These are phyloP conservation scores for Singerocomus inundabilis DNA, from an alignment of 1,284 basidiomycete genomes.

Conservation along the genomic window DNA sequence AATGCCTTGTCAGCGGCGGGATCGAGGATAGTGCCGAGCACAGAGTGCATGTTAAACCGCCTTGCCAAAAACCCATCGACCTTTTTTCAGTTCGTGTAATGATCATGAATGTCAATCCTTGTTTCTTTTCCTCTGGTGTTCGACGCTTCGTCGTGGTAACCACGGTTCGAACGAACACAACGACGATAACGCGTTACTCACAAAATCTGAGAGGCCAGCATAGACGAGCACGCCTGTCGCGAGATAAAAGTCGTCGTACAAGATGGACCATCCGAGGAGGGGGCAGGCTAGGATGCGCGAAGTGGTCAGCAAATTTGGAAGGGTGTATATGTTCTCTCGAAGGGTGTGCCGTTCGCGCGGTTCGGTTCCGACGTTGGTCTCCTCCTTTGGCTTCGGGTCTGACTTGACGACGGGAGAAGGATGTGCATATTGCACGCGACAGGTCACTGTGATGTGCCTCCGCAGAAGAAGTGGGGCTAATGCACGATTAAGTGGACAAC, in stretches of 20 bases:
- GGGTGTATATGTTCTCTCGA: slow-evolving; percentile 91
- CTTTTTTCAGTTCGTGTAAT: slow-evolving; percentile 38
- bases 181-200: slow-evolving; percentile 41
- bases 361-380: slow-evolving; percentile 3
- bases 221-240: slow-evolving; percentile 85
- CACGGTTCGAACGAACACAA: slow-evolving; percentile 6
- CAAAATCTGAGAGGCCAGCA: slow-evolving; percentile 89
- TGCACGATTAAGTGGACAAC: background rate
- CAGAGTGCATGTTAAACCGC: slow-evolving; percentile 80
- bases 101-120: background rate
- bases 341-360: slow-evolving; percentile 28
- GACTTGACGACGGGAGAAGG: slow-evolving; percentile 9
- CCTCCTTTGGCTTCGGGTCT: slow-evolving; percentile 5
- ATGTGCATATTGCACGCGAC: slow-evolving; percentile 8
- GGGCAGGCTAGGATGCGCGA: slow-evolving; percentile 89
- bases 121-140: background rate
- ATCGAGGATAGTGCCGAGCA: slow-evolving; percentile 93
- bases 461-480: background rate
- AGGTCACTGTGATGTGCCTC: slow-evolving; percentile 16
- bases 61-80: slow-evolving; percentile 91
- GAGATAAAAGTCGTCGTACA: slow-evolving; percentile 77
- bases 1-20: slow-evolving; percentile 96
- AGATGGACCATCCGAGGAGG: slow-evolving; percentile 86
- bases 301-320: slow-evolving; percentile 89
- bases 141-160: slow-evolving; percentile 10